Percentiles rank a stretch among this genome's conserved stretches.
phyloP scores from a whole-genome alignment of 2,329 filamentous ascomycete genomes.

The Ophiosphaerella herpotricha region DNA sequence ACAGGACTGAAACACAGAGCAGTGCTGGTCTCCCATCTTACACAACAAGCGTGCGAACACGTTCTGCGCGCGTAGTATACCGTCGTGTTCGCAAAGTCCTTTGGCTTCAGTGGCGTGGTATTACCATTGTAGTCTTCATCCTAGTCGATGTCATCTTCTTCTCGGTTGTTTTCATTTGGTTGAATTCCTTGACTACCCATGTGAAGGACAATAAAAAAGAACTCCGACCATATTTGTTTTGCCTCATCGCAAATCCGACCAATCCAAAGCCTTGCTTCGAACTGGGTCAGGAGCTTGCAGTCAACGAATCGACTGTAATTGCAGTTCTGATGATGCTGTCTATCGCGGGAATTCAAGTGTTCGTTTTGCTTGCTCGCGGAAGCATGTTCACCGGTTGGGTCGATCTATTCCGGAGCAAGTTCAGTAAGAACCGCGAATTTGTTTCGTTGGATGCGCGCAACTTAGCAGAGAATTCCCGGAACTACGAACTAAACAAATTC shows the following conservation, averaged over 20 bases:
- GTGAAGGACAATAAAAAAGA: constrained; percentile 61
- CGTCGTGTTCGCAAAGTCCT: constrained; percentile 84
- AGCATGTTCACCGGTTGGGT: constrained; percentile 87
- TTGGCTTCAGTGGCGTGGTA: constrained; percentile 91
- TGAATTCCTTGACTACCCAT: constrained; percentile 65
- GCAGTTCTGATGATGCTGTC: constrained; percentile 83
- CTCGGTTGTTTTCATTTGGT: constrained; percentile 84
- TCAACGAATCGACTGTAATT: constrained; percentile 76
- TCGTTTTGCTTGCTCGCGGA: constrained; percentile 78
- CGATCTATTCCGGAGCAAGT: constrained; percentile 61
- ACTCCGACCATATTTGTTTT: constrained; percentile 70
- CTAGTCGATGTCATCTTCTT: constrained; percentile 93
- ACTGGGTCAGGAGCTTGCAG: constrained; percentile 64
- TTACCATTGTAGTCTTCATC: constrained; percentile 87
- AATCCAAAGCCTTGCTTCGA: constrained; percentile 70
- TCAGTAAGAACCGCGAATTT: constrained; percentile 73
- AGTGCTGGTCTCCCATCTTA: constrained; percentile 71
- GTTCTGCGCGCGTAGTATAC: constrained; percentile 86
- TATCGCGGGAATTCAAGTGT: constrained; percentile 81
- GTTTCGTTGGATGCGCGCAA: constrained; percentile 79
- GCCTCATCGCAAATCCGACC: constrained; percentile 63
- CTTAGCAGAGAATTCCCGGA: constrained; percentile 36
- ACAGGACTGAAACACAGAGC: constrained; percentile 65
- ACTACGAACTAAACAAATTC: constrained; percentile 45
- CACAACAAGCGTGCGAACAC: constrained; percentile 73